Evolutionary conservation across 2,329 filamentous ascomycete genomes (phyloP).

Genomic region (Dothidotthia symphoricarpi): DNA sequence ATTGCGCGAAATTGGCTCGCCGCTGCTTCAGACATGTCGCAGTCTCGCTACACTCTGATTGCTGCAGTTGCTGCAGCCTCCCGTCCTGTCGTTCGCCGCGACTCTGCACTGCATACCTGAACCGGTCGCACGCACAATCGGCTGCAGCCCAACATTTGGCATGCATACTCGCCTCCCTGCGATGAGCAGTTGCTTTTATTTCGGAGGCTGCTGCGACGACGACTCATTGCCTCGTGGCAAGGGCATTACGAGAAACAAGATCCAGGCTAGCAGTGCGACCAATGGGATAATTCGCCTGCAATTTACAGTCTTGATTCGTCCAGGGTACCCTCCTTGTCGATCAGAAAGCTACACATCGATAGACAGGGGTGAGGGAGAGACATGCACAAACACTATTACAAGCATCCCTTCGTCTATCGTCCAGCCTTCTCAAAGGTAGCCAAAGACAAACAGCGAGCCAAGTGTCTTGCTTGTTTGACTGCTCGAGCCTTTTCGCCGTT

Average conservation of each 20-base stretch:
- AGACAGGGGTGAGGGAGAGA: constrained; percentile 20
- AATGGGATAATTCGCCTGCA: constrained; percentile 33
- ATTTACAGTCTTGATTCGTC: constrained; percentile 22
- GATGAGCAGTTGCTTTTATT: constrained; percentile 3
- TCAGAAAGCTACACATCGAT: constrained; percentile 11
- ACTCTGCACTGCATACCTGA: too few species aligned
- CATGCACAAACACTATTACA: not conserved
- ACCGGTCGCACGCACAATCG: too few species aligned
- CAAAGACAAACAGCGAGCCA: too few species aligned
- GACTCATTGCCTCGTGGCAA: too few species aligned
- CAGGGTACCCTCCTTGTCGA: constrained; percentile 14
- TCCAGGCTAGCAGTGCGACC: constrained; percentile 23
- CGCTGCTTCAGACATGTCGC: constrained; percentile 25
- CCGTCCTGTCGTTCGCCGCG: constrained; percentile 27
- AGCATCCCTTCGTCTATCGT: not conserved
- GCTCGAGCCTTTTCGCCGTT: too few species aligned
- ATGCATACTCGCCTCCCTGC: constrained; percentile 10
- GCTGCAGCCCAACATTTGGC: constrained; percentile 20
- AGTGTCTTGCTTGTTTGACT: not conserved
- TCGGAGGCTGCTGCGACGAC: constrained; percentile 14
- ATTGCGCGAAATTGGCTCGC: constrained; percentile 14
- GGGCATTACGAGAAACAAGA: constrained; percentile 8
- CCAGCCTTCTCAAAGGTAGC: too few species aligned
- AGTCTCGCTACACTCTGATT: constrained; percentile 21
- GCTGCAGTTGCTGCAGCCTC: constrained; percentile 36